These are phyloP conservation scores for Thielaviopsis ethacetica DNA, from an alignment of 2,329 filamentous ascomycete species.

Conservation along the genomic window DNA sequence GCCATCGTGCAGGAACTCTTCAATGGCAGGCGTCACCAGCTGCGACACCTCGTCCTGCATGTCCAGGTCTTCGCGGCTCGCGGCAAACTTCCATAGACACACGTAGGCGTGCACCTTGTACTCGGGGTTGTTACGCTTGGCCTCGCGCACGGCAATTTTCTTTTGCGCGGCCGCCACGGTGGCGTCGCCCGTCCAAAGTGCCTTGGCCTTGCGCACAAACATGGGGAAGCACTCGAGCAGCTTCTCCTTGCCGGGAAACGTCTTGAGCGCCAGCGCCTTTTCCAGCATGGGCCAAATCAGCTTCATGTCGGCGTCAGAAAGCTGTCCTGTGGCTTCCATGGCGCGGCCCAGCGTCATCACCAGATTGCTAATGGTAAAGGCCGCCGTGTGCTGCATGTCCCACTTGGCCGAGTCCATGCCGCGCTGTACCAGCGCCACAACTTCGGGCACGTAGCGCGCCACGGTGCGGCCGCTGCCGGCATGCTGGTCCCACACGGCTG, in stretches of 20 bases:
- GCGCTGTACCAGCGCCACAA: slow-evolving; percentile 48
- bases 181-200: slow-evolving; percentile 37
- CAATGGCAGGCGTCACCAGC: slow-evolving; percentile 47
- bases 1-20: slow-evolving; percentile 33
- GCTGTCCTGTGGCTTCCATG: slow-evolving; percentile 38
- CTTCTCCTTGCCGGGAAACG: slow-evolving; percentile 80
- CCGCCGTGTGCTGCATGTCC: slow-evolving; percentile 78
- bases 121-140: slow-evolving; percentile 73
- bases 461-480: slow-evolving; percentile 74
- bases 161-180: slow-evolving; percentile 48
- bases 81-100: slow-evolving; percentile 57
- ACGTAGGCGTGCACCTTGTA: slow-evolving; percentile 65
- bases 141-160: slow-evolving; percentile 72
- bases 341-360: slow-evolving; percentile 48
- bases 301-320: slow-evolving; percentile 42
- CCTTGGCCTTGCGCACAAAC: slow-evolving; percentile 51
- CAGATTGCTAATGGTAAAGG: slow-evolving; percentile 62
- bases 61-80: slow-evolving; percentile 49
- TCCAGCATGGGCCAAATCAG: slow-evolving; percentile 72
- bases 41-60: slow-evolving; percentile 50
- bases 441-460: slow-evolving; percentile 70
- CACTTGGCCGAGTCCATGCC: slow-evolving; percentile 70
- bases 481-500: slow-evolving; percentile 78
- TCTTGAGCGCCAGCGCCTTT: slow-evolving; percentile 70
- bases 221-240: slow-evolving; percentile 64